Percentiles rank a stretch among this genome's conserved stretches.
Conservation (phyloP, 2,329 filamentous ascomycete genomes). For the Zarea fungicola region DNA sequence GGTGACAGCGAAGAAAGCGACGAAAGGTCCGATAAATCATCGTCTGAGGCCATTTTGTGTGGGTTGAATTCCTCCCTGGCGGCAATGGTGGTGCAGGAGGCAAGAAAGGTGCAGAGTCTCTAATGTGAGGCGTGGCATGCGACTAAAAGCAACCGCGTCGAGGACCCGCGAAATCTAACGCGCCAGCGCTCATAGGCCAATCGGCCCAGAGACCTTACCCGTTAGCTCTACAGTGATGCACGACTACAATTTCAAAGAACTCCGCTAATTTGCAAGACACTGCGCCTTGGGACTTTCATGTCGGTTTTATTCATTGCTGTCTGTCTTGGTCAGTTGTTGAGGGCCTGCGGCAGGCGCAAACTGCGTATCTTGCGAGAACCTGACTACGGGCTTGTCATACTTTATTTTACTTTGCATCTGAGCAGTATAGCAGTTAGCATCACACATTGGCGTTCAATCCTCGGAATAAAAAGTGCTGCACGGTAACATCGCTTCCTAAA, state of each 20-base stretch:
- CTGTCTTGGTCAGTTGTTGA: background rate
- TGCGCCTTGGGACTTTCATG: no score
- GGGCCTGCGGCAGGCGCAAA: background rate
- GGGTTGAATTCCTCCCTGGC: constrained; percentile 24
- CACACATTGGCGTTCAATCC: no score
- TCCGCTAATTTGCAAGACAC: background rate
- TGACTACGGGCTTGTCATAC: background rate
- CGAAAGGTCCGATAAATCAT: constrained; percentile 60
- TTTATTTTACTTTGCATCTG: background rate
- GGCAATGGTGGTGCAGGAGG: constrained; percentile 27
- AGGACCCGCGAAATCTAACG: constrained; percentile 25
- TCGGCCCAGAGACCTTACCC: background rate
- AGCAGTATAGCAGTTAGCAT: background rate
- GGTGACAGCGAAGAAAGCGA: constrained; percentile 47
- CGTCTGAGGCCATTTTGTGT: constrained; percentile 50
- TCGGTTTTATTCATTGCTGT: no score
- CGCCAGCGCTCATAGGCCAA: constrained; percentile 13
- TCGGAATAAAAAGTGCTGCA: no score
- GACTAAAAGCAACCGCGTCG: constrained; percentile 15
- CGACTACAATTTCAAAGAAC: constrained; percentile 1
- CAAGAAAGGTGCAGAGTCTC: constrained; percentile 18
- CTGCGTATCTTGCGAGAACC: background rate
- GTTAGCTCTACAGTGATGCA: constrained; percentile 7
- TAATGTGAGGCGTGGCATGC: constrained; percentile 13
- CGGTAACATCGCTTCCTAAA: no score